These are phyloP conservation scores for Scheffersomyces titani DNA, from an alignment of 1,139 yeast genomes.

Conservation along the genomic window DNA sequence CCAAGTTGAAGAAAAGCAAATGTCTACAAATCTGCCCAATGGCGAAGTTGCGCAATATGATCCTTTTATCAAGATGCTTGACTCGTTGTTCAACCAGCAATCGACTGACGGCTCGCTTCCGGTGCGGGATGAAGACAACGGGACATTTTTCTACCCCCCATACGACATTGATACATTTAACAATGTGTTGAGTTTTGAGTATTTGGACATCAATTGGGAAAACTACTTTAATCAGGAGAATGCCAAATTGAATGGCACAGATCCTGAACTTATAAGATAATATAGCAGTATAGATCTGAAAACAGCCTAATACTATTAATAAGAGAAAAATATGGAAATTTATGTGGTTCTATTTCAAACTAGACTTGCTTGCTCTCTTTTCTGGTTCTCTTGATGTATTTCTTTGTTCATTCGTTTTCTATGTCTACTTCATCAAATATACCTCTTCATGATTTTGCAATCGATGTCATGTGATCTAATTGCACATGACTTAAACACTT, in stretches of 20 bases:
- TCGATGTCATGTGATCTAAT: neutral
- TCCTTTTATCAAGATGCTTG: slow-evolving; percentile 2
- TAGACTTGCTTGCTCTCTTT: too few relatives aligned
- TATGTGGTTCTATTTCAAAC: too few relatives aligned
- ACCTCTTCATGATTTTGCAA: too few relatives aligned
- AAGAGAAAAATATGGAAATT: too few relatives aligned
- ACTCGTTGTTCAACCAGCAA: slow-evolving; percentile 3
- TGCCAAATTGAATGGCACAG: neutral
- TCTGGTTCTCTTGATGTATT: too few relatives aligned
- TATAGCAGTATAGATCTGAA: neutral
- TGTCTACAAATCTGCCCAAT: neutral
- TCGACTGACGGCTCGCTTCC: neutral
- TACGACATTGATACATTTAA: neutral
- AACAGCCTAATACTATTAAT: neutral
- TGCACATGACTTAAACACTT: neutral
- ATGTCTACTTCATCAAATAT: too few relatives aligned
- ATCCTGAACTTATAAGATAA: neutral
- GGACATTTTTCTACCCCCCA: neutral
- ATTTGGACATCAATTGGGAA: neutral
- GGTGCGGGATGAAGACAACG: neutral
- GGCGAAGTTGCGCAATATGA: neutral
- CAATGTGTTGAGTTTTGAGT: slow-evolving; percentile 1
- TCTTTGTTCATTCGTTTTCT: too few relatives aligned
- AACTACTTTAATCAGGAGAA: neutral
- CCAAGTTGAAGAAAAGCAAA: neutral